phyloP scores from a whole-genome alignment of 495 filamentous ascomycete species.

The Penicillium parvum region DNA sequence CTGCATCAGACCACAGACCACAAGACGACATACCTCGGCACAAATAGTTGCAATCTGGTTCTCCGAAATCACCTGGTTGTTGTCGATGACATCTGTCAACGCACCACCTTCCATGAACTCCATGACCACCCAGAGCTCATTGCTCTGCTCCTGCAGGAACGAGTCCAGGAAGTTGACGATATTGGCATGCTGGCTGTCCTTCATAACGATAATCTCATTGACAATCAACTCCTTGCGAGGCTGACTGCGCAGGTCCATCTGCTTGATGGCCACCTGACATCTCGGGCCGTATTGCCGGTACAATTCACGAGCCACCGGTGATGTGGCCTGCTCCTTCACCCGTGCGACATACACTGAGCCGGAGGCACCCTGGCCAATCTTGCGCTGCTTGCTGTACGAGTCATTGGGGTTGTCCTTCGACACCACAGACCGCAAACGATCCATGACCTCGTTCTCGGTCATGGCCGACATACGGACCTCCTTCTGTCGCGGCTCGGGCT shows the following conservation, averaged over 20 bases:
- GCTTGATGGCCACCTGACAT: conserved; percentile 93
- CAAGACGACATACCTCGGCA: conserved; percentile 65
- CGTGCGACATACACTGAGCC: conserved; percentile 97
- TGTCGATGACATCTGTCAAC: conserved; percentile 96
- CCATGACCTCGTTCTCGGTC: conserved; percentile 96
- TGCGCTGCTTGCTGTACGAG: conserved; percentile 97
- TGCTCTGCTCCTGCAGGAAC: conserved; percentile 86
- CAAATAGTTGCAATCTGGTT: conserved; percentile 98
- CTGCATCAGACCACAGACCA: neutral
- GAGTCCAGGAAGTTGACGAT: conserved; percentile 99
- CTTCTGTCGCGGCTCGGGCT: conserved; percentile 71
- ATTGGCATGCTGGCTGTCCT: conserved; percentile 94
- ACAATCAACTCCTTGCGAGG: conserved; percentile 98
- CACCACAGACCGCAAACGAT: conserved; percentile 84
- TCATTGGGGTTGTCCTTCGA: conserved; percentile 87
- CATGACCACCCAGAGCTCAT: conserved; percentile 98
- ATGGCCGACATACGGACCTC: conserved; percentile 96
- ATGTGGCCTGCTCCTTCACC: conserved; percentile 70
- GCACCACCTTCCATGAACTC: conserved; percentile 99
- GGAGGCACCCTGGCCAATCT: conserved; percentile 97
- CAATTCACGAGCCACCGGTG: conserved; percentile 59
- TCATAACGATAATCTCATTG: conserved; percentile 99
- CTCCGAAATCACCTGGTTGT: conserved; percentile 85
- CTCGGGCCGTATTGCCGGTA: conserved; percentile 64
- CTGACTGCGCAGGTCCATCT: conserved; percentile 98